Evolutionary conservation across 345 rosid genomes (phyloP).

Genomic region (Stellera chamaejasme): DNA sequence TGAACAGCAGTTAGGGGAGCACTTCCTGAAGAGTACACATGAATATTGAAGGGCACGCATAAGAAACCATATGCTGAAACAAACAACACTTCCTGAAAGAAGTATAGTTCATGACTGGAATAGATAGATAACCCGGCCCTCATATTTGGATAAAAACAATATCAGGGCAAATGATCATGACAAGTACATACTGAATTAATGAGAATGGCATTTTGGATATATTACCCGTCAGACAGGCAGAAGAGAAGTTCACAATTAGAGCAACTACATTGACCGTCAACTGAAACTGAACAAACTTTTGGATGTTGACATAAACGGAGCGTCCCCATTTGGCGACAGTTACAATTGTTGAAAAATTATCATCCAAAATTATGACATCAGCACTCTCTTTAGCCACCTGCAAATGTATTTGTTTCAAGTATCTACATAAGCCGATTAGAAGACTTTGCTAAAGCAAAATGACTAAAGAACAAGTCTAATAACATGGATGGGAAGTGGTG

Average conservation of each 20-base stretch:
- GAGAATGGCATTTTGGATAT: conserved; percentile 3
- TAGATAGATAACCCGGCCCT: too few relatives aligned
- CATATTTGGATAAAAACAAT: too few relatives aligned
- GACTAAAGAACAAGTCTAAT: neutral
- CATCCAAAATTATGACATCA: conserved; percentile 79
- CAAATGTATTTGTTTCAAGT: neutral
- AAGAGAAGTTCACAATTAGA: conserved; percentile 73
- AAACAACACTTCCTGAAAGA: neutral
- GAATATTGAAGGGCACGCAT: neutral
- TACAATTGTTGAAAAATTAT: conserved; percentile 71
- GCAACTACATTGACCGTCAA: conserved; percentile 85
- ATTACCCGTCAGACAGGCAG: conserved; percentile 86
- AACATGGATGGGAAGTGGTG: too few relatives aligned
- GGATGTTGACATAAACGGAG: conserved; percentile 76
- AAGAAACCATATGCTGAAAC: neutral
- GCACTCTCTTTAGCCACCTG: conserved; percentile 92
- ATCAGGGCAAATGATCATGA: neutral
- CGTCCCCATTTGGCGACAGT: conserved; percentile 95
- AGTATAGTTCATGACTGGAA: neutral
- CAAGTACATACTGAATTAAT: conserved; percentile 7
- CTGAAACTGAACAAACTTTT: conserved; percentile 92
- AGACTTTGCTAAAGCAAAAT: neutral
- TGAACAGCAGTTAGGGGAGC: conserved; percentile 85
- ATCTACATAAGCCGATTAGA: too few relatives aligned
- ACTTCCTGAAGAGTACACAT: conserved; percentile 35